phyloP scores from a whole-genome alignment of 2,329 filamentous ascomycete genomes.

The Fusarium xyrophilum region DNA sequence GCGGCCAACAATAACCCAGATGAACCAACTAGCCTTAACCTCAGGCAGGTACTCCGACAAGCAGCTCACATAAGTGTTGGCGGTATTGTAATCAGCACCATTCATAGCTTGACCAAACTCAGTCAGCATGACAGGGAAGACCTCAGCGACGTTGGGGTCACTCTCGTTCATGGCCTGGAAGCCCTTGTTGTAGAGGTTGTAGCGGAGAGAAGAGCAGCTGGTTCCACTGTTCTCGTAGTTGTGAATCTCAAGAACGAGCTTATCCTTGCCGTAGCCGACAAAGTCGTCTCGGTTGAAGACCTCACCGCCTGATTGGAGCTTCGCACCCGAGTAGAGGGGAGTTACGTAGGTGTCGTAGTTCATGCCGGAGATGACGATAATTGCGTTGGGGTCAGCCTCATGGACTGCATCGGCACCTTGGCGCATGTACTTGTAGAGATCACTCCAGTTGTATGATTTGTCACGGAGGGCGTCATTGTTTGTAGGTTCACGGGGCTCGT shows the following conservation, averaged over 20 bases:
- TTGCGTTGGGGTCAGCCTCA: conserved; percentile 55
- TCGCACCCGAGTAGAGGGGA: conserved; percentile 57
- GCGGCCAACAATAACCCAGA: conserved; percentile 64
- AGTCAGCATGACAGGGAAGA: conserved; percentile 53
- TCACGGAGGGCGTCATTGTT: conserved; percentile 41
- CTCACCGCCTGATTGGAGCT: conserved; percentile 54
- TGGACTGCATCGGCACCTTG: conserved; percentile 59
- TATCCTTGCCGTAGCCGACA: conserved; percentile 54
- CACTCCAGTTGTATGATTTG: conserved; percentile 60
- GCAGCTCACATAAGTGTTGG: conserved; percentile 58
- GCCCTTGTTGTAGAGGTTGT: conserved; percentile 57
- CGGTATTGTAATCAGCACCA: conserved; percentile 49
- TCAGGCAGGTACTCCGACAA: conserved; percentile 56
- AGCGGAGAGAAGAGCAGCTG: conserved; percentile 55
- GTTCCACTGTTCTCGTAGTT: conserved; percentile 63
- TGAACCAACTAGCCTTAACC: conserved; percentile 61
- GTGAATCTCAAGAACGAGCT: conserved; percentile 67
- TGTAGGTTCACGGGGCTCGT: conserved; percentile 58
- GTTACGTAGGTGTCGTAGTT: conserved; percentile 63
- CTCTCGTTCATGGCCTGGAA: conserved; percentile 58
- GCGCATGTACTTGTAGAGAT: conserved; percentile 60
- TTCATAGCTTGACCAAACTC: conserved; percentile 63
- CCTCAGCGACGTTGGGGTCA: conserved; percentile 47
- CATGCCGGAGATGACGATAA: conserved; percentile 67
- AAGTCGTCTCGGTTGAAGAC: conserved; percentile 57